These are phyloP conservation scores for Punctularia strigosozonata DNA, from an alignment of 768 basidiomycete genomes.

Conservation along the genomic window DNA sequence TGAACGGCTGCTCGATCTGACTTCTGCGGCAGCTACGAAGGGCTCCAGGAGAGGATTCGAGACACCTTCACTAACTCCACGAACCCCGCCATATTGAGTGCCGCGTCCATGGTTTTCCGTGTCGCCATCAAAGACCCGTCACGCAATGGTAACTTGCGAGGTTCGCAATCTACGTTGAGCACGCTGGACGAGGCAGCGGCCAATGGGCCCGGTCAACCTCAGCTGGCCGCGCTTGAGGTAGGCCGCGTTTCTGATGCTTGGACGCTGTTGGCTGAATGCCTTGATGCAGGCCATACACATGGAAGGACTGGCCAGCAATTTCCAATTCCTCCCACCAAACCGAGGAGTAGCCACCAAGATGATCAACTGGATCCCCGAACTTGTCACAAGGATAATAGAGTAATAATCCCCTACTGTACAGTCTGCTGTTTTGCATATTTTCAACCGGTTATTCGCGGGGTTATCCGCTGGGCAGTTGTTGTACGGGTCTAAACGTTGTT, in stretches of 20 bases:
- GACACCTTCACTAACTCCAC: conserved; percentile 61
- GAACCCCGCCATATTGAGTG: conserved; percentile 57
- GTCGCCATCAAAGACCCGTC: conserved; percentile 47
- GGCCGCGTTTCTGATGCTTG: no score
- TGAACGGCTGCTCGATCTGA: not conserved
- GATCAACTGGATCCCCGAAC: conserved; percentile 65
- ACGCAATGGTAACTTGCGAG: conserved; percentile 28
- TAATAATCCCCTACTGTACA: conserved; percentile 15
- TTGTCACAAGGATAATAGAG: conserved; percentile 40
- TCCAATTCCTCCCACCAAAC: conserved; percentile 53
- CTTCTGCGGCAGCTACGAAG: conserved; percentile 46
- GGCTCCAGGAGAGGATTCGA: conserved; percentile 62
- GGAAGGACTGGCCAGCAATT: conserved; percentile 63
- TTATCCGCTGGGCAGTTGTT: no score
- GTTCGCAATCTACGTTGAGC: conserved; percentile 54
- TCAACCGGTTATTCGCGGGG: no score
- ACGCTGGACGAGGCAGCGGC: conserved; percentile 43
- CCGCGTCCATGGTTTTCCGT: conserved; percentile 68
- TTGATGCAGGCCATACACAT: conserved; percentile 57
- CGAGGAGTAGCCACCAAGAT: conserved; percentile 38
- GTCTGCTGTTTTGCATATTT: conserved; percentile 2
- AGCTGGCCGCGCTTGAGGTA: conserved; percentile 54
- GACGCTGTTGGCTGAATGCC: no score
- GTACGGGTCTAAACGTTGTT: no score
- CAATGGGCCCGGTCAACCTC: conserved; percentile 36